These are phyloP conservation scores for Delonix regia DNA, from an alignment of 306 rosid genomes.

Conservation along the genomic window DNA sequence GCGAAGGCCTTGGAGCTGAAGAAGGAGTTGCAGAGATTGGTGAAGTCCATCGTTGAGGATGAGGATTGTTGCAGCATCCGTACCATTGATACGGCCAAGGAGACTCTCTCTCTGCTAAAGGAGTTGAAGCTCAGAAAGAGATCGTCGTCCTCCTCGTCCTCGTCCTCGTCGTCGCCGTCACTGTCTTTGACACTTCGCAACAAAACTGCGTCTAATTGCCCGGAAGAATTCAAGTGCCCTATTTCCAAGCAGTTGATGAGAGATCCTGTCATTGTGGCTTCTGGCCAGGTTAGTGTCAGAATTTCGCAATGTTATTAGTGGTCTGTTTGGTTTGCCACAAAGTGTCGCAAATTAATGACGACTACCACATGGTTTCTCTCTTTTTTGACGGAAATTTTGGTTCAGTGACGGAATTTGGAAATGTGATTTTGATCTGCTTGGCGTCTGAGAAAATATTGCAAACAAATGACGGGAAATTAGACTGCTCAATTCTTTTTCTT, in stretches of 20 bases:
- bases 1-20: slow-evolving; percentile 68
- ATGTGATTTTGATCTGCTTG: neutral
- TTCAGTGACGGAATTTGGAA: neutral
- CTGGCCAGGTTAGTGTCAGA: slow-evolving; percentile 76
- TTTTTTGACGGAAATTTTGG: neutral
- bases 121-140: slow-evolving; percentile 61
- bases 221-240: slow-evolving; percentile 81
- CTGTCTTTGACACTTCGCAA: slow-evolving; percentile 49
- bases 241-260: slow-evolving; percentile 86
- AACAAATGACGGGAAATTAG: neutral
- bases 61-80: slow-evolving; percentile 53
- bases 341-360: slow-evolving; percentile 8
- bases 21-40: slow-evolving; percentile 73
- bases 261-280: slow-evolving; percentile 87
- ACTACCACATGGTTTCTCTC: neutral
- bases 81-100: slow-evolving; percentile 67
- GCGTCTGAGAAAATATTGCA: neutral
- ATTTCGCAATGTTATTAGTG: slow-evolving; percentile 2
- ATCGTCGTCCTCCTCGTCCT: neutral
- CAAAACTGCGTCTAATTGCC: slow-evolving; percentile 48
- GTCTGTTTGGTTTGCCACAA: slow-evolving; percentile 37
- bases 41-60: slow-evolving; percentile 64
- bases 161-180: slow-evolving; percentile 41
- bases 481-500: neutral
- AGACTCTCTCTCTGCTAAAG: slow-evolving; percentile 57